Conservation (phyloP, 139 green algal genomes). For the Trebouxia sp. region DNA sequence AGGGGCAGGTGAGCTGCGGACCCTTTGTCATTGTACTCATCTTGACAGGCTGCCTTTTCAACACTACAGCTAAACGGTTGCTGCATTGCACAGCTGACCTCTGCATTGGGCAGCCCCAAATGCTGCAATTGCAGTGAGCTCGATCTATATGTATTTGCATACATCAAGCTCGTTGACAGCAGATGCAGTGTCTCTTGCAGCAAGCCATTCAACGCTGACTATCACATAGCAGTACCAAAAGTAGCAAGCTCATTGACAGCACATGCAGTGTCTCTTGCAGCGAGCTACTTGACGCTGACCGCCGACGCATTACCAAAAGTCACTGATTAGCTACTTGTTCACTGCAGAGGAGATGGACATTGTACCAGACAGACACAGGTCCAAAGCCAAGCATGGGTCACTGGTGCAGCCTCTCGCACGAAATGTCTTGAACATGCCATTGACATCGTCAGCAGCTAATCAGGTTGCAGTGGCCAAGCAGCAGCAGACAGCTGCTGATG, state of each 20-base stretch:
- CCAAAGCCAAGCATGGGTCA: background rate
- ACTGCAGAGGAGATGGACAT: background rate
- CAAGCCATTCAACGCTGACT: too few relatives aligned
- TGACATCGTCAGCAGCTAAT: too few relatives aligned
- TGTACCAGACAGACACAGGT: background rate
- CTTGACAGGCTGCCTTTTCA: background rate
- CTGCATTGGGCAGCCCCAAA: background rate
- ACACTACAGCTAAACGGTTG: background rate
- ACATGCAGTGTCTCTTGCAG: too few relatives aligned
- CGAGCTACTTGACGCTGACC: too few relatives aligned
- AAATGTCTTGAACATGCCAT: too few relatives aligned
- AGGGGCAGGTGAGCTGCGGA: slow-evolving; percentile 4
- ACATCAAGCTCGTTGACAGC: background rate
- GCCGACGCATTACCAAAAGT: too few relatives aligned
- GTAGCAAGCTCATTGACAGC: too few relatives aligned
- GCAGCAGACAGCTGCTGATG: slow-evolving; percentile 25
- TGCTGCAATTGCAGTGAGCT: background rate
- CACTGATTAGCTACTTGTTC: too few relatives aligned
- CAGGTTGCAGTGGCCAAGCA: background rate
- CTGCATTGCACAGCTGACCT: background rate
- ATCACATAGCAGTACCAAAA: too few relatives aligned
- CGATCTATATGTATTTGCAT: background rate
- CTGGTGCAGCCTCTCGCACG: background rate
- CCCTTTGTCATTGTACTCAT: background rate
- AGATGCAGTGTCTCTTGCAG: too few relatives aligned